Evolutionary conservation across 2,329 filamentous ascomycete genomes (phyloP).

Genomic region (Cordyceps cicadae): DNA sequence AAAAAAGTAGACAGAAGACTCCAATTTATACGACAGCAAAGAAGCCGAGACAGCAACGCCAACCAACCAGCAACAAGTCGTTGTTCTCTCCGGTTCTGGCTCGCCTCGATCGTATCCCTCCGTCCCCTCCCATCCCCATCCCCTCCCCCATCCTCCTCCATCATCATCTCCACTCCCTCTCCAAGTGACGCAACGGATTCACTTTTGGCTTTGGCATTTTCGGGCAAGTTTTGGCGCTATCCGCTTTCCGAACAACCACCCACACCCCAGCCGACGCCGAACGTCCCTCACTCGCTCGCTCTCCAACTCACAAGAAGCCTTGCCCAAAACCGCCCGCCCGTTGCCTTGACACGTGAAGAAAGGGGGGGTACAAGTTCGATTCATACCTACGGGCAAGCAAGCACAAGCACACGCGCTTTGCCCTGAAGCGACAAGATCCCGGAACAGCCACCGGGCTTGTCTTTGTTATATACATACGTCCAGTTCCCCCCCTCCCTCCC

Average conservation of each 20-base stretch:
- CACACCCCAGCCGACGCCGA: neutral
- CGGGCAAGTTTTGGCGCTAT: constrained; percentile 7
- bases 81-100: neutral
- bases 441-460: neutral
- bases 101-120: neutral
- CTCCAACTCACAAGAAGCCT: neutral
- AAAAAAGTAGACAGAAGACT: no score
- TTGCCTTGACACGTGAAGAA: constrained; percentile 28
- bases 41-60: neutral
- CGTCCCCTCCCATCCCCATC: no score
- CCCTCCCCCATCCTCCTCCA: no score
- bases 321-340: neutral
- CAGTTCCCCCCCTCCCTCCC: neutral
- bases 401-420: neutral
- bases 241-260: constrained; percentile 8
- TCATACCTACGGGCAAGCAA: neutral
- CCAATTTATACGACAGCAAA: neutral
- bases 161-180: neutral
- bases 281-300: neutral
- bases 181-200: constrained; percentile 7
- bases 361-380: constrained; percentile 6
- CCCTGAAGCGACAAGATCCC: constrained; percentile 5
- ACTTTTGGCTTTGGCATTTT: constrained; percentile 7
- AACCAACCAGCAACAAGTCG: no score
- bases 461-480: constrained; percentile 8